A percentile compares a stretch with the other conserved stretches of the same genome.
Conservation (phyloP, 202 grass and related monocot genomes). For the Brachypodium distachyon region DNA sequence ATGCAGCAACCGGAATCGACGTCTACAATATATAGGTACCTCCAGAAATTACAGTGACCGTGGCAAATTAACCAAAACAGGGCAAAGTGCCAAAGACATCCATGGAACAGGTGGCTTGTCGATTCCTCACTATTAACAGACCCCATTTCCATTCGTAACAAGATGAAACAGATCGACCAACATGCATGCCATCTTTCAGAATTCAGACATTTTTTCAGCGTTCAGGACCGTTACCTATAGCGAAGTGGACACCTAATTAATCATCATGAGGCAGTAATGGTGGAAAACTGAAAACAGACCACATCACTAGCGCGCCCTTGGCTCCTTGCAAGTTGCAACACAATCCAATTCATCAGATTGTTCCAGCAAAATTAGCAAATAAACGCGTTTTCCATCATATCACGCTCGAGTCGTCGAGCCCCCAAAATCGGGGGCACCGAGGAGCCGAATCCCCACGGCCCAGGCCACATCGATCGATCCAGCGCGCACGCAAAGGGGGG, state of each 20-base stretch:
- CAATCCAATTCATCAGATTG: too few species aligned
- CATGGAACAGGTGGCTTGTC: background rate
- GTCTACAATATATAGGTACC: too few species aligned
- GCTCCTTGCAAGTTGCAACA: too few species aligned
- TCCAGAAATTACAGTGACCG: background rate
- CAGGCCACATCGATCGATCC: background rate
- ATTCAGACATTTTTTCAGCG: background rate
- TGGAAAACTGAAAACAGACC: too few species aligned
- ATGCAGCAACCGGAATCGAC: too few species aligned
- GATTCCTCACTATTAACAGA: too few species aligned
- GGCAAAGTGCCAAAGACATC: background rate
- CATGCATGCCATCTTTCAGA: background rate
- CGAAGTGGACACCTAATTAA: too few species aligned
- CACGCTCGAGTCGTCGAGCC: too few species aligned
- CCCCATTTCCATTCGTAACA: background rate
- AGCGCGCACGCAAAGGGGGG: background rate
- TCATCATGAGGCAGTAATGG: background rate
- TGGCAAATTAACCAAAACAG: background rate
- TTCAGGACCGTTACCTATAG: background rate
- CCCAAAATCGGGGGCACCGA: too few species aligned
- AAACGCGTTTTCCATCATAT: too few species aligned
- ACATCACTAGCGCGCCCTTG: too few species aligned
- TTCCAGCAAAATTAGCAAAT: too few species aligned
- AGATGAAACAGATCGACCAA: background rate
- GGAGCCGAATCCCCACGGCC: background rate